Percentiles rank a stretch among this genome's conserved stretches.
phyloP scores from a whole-genome alignment of 768 basidiomycete genomes.

The Fistulinella prunicolor region DNA sequence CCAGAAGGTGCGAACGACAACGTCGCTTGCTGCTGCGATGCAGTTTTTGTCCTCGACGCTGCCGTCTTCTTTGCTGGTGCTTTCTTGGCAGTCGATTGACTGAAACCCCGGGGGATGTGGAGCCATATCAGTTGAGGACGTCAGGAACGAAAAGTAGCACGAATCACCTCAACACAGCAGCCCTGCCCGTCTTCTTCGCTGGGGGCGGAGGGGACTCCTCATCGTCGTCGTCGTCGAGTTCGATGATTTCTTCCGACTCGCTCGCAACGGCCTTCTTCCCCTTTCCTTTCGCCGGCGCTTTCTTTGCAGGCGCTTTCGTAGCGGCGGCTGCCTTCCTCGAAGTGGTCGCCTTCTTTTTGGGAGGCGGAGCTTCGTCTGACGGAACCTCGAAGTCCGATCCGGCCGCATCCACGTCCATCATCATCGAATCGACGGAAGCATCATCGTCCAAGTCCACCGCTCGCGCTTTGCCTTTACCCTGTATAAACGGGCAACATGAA shows the following conservation, averaged over 20 bases:
- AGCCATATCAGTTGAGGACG: too few species aligned
- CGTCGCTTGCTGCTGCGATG: conserved; percentile 39
- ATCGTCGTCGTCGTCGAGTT: conserved; percentile 55
- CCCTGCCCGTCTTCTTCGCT: conserved; percentile 57
- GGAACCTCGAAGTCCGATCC: conserved; percentile 49
- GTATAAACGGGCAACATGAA: background rate
- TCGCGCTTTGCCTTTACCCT: conserved; percentile 54
- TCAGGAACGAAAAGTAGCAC: too few species aligned
- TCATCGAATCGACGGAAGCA: conserved; percentile 64
- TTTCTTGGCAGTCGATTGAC: conserved; percentile 47
- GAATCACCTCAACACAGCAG: conserved; percentile 60
- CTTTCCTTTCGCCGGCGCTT: conserved; percentile 46
- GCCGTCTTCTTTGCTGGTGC: conserved; percentile 48
- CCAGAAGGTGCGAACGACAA: conserved; percentile 63
- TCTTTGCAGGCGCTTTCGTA: conserved; percentile 40
- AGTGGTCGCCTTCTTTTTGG: conserved; percentile 41
- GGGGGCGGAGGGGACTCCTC: conserved; percentile 44
- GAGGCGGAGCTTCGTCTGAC: conserved; percentile 43
- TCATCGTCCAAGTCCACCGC: conserved; percentile 51
- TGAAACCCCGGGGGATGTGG: too few species aligned
- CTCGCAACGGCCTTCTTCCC: conserved; percentile 54
- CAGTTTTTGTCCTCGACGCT: conserved; percentile 30
- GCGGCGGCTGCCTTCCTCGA: conserved; percentile 26
- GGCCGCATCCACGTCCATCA: conserved; percentile 65
- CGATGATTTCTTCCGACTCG: conserved; percentile 51